Conservation (phyloP, 441 rosid species). For the Populus hybrid region DNA sequence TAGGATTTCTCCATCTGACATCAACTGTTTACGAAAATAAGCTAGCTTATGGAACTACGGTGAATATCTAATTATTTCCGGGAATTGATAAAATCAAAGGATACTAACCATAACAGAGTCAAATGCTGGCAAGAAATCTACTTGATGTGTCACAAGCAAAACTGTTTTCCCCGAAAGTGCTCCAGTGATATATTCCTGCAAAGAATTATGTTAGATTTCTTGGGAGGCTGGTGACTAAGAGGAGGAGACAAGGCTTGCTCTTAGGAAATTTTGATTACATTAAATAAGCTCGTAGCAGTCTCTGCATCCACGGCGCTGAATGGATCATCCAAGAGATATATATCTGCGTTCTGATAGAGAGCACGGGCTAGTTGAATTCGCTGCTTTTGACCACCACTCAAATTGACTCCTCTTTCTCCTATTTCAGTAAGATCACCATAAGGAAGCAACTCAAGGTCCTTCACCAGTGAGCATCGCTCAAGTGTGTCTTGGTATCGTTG, state of each 20-base stretch:
- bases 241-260: neutral
- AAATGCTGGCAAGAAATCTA: conserved; percentile 92
- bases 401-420: conserved; percentile 70
- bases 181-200: conserved; percentile 79
- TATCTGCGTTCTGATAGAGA: conserved; percentile 86
- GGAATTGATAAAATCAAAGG: neutral
- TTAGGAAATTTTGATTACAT: conserved; percentile 40
- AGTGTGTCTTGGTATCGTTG: conserved; percentile 72
- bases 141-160: conserved; percentile 92
- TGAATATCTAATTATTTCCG: neutral
- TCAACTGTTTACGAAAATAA: conserved; percentile 48
- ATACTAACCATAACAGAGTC: conserved; percentile 75
- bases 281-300: conserved; percentile 86
- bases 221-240: neutral
- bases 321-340: conserved; percentile 94
- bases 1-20: conserved; percentile 86
- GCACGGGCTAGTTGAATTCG: conserved; percentile 97
- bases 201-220: conserved; percentile 23
- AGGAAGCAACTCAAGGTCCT: conserved; percentile 89
- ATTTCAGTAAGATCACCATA: conserved; percentile 89
- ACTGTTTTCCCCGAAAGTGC: conserved; percentile 80
- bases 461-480: conserved; percentile 76
- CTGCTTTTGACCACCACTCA: neutral
- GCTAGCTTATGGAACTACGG: too few species aligned
- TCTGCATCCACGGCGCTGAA: conserved; percentile 98